These are phyloP conservation scores for Phytophthora syringae DNA, from an alignment of 352 stramenopile genomes.

Conservation along the genomic window DNA sequence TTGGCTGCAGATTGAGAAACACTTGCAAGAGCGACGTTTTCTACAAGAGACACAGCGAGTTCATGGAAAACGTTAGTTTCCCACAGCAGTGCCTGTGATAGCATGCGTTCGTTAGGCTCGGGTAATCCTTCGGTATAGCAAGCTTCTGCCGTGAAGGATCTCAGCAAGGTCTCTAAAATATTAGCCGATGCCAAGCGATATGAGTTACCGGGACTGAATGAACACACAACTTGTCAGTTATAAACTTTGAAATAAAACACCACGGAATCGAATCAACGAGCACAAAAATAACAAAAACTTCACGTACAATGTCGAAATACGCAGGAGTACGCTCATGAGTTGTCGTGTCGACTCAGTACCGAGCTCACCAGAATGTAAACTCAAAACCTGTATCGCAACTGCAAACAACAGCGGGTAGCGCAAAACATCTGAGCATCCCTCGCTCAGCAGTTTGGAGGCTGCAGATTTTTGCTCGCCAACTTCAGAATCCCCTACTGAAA, in stretches of 20 bases:
- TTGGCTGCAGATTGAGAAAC: conserved; percentile 27
- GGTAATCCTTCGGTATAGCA: neutral
- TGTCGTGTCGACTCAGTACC: conserved; percentile 4
- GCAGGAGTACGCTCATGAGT: conserved; percentile 20
- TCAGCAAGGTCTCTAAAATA: conserved; percentile 34
- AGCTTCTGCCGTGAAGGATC: conserved; percentile 31
- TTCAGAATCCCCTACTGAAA: conserved; percentile 27
- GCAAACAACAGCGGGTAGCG: conserved; percentile 31
- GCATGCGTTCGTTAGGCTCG: neutral
- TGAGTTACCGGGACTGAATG: conserved; percentile 32
- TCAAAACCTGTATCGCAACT: conserved; percentile 40
- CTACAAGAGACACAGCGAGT: conserved; percentile 21
- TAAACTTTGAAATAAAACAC: neutral
- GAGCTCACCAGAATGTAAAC: conserved; percentile 23
- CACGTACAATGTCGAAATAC: conserved; percentile 34
- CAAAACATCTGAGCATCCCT: conserved; percentile 1
- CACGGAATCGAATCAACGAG: neutral
- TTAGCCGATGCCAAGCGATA: conserved; percentile 24
- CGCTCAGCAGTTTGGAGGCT: neutral
- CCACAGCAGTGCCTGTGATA: conserved; percentile 36
- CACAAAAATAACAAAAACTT: neutral
- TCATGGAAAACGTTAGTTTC: conserved; percentile 36
- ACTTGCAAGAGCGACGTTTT: conserved; percentile 28
- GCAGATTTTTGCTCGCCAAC: neutral
- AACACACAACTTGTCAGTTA: conserved; percentile 20